Conservation (phyloP, 208 protist species). For the Trypanosoma vivax region DNA sequence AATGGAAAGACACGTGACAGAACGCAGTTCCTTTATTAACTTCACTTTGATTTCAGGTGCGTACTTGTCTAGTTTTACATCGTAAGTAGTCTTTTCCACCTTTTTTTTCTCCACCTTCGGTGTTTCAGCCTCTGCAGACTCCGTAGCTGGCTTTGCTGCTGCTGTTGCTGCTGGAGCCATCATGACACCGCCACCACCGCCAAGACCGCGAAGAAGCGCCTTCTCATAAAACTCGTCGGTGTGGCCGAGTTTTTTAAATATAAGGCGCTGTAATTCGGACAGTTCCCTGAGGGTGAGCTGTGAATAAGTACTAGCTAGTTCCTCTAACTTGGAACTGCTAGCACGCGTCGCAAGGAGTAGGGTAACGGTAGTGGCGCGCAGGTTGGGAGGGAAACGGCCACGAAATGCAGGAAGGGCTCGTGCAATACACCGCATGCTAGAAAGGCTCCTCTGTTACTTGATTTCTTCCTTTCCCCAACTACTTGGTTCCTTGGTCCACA, state of each 20-base stretch:
- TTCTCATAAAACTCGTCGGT: constrained; percentile 89
- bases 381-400: no score
- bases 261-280: constrained; percentile 78
- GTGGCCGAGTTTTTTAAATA: constrained; percentile 89
- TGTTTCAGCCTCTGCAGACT: constrained; percentile 29
- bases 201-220: constrained; percentile 75
- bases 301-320: constrained; percentile 64
- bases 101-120: constrained; percentile 86
- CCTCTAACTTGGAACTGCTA: constrained; percentile 47
- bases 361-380: not conserved
- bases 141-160: constrained; percentile 22
- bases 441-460: no score
- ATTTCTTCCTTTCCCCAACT: no score
- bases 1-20: constrained; percentile 79
- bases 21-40: constrained; percentile 88
- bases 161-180: constrained; percentile 26
- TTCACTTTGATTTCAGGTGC: constrained; percentile 85
- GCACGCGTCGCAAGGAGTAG: constrained; percentile 9
- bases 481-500: no score
- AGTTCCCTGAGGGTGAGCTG: constrained; percentile 86
- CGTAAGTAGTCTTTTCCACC: constrained; percentile 82
- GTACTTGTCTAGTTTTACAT: constrained; percentile 86
- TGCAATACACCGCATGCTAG: no score
- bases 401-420: not conserved
- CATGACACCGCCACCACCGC: constrained; percentile 51